phyloP scores from a whole-genome alignment of 345 rosid genomes.

The Noccaea bulbosa region DNA sequence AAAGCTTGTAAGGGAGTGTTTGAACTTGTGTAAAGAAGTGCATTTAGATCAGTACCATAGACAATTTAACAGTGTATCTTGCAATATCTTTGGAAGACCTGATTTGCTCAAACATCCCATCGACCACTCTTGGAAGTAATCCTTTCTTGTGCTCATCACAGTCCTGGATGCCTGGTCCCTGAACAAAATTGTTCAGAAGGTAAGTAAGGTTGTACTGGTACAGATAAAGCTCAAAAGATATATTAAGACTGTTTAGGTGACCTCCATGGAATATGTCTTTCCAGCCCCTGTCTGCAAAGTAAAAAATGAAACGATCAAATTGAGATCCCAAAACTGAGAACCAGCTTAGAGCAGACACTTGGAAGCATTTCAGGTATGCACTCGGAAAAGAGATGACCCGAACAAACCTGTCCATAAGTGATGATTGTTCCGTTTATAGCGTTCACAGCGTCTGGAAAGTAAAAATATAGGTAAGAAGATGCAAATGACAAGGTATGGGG shows the following conservation, averaged over 20 bases:
- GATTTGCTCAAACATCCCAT: slow-evolving; percentile 64
- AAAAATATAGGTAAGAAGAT: slow-evolving; percentile 20
- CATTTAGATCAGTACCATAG: slow-evolving; percentile 61
- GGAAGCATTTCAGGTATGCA: slow-evolving; percentile 11
- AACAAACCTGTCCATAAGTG: slow-evolving; percentile 81
- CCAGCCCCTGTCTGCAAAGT: slow-evolving; percentile 87
- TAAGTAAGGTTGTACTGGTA: not conserved
- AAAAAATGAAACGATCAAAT: slow-evolving; percentile 2
- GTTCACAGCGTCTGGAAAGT: slow-evolving; percentile 60
- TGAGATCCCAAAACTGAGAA: slow-evolving; percentile 7
- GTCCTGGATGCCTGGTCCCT: slow-evolving; percentile 70
- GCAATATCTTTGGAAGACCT: slow-evolving; percentile 51
- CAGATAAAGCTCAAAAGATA: slow-evolving; percentile 4
- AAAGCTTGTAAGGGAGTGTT: not conserved
- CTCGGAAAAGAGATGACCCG: not conserved
- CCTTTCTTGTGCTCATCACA: slow-evolving; percentile 68
- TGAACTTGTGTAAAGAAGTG: slow-evolving; percentile 2
- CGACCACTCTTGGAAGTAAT: slow-evolving; percentile 69
- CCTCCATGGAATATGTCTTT: slow-evolving; percentile 94
- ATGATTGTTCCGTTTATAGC: slow-evolving; percentile 82
- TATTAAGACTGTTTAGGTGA: slow-evolving; percentile 27
- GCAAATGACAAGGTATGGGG: slow-evolving; percentile 8
- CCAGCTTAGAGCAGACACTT: not conserved
- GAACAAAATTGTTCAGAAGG: slow-evolving; percentile 21
- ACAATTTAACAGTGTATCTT: slow-evolving; percentile 62